Base-by-base conservation (phyloP, 73 alveolate species). In the Effrenium voratum region DNA sequence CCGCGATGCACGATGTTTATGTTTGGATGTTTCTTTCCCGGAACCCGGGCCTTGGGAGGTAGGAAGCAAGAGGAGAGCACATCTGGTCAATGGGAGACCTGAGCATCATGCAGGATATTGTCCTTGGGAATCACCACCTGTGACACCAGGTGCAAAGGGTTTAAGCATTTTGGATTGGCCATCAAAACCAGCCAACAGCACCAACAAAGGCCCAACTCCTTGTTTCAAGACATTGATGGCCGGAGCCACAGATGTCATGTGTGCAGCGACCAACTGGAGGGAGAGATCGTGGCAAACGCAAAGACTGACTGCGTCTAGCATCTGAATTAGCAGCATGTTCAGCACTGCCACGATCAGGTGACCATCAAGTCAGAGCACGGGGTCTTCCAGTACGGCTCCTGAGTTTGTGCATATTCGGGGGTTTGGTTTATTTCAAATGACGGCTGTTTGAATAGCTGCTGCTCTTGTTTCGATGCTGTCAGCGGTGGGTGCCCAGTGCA, bases 291-390 rank as follows among this genome's bases (percentile, higher is more conserved):
- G 19, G 63, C 63, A 8, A 52, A 12, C 19, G 26, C 26, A 52
- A 52, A 19, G 26, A 8, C 19, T 19, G 19, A 12, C 63, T 19
- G 26, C 63, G 26, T 19, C 63, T 8, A 52, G 8, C 19, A 12
- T 52, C 63, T 19, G 26, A 12, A 8, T 12, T 52, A 8, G 8
- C 63, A 8, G 63, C 8, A 12, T 12, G 26, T 12, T 8, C 63
- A 34, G 77, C 34, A 34, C 77, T 24, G 40, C 1, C 26, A 50
- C 46, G 36, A 73, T 19, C 32, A 30, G 50, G 90, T 91, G 98
- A 91, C 98, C 76, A 91, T 91, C 98, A 91, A 91, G 63, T 91
- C 98, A 32, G 98, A 91, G 45, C 98, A 91, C 79, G 98, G 98
- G 40, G 45, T 47, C 13, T 91, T 91, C 60, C 63, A 91, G 60